Evolutionary conservation across 176 grass and related monocot species (phyloP).

Genomic region (Oryza meyeriana): DNA sequence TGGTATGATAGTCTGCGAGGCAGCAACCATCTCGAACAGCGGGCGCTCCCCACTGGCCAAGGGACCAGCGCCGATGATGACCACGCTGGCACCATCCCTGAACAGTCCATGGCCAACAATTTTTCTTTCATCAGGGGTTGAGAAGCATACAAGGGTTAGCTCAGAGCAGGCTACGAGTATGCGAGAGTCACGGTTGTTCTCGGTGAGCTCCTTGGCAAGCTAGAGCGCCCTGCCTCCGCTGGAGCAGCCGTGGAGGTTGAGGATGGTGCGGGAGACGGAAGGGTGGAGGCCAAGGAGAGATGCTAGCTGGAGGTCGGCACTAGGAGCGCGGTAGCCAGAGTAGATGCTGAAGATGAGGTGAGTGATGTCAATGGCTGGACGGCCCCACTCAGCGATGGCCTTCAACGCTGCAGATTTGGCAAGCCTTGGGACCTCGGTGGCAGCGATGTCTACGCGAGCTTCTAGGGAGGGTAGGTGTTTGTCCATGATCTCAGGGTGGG

Average conservation of each 20-base stretch:
- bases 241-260: constrained; percentile 45
- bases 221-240: constrained; percentile 34
- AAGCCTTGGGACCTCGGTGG: too few relatives aligned
- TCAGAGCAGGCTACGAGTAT: constrained; percentile 50
- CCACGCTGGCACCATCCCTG: constrained; percentile 36
- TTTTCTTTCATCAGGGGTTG: constrained; percentile 29
- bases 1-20: constrained; percentile 39
- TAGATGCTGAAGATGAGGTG: too few relatives aligned
- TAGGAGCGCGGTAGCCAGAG: too few relatives aligned
- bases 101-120: constrained; percentile 47
- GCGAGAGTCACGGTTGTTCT: constrained; percentile 48
- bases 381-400: too few relatives aligned
- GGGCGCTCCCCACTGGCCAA: constrained; percentile 38
- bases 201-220: constrained; percentile 57
- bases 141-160: constrained; percentile 40
- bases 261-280: too few relatives aligned
- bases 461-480: too few relatives aligned
- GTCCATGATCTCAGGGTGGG: too few relatives aligned
- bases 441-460: too few relatives aligned
- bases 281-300: too few relatives aligned
- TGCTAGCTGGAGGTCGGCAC: too few relatives aligned
- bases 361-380: too few relatives aligned
- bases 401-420: too few relatives aligned
- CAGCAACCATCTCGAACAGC: constrained; percentile 39
- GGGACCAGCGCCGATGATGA: constrained; percentile 46